Evolutionary conservation across 192 early-diverging fungal genomes (phyloP), one percentile per base, ranked within the genome.

Genomic region (Coemansia sp.): DNA sequence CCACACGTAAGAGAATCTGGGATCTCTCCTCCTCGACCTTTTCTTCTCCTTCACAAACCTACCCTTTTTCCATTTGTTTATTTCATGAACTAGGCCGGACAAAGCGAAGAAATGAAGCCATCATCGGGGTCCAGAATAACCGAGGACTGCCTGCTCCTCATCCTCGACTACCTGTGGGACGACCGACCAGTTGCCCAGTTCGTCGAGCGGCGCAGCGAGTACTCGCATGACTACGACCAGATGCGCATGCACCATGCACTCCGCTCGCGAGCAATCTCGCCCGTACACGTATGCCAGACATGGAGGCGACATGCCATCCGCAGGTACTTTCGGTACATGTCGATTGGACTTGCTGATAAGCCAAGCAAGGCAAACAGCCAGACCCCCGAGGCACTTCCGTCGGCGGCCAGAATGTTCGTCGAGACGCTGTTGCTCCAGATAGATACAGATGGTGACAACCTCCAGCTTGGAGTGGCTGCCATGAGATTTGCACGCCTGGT

Each of bases 221-320:
- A 56, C 15, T 61, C 66, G 4, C 45, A 32, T 14, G 70, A 66
- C 56, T 75, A 81, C 49, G 78, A 81, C 73, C 78, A 81, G n/a
- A 59, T 59, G 9, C 70, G 50, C 35, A 54, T 73, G 20, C 73
- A 81, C 40, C 65, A 38, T 11, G 19, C 25, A 0, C 70, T 75
- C 13, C 42, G 60, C 9, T 53, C 65, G 1, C 78, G 73, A 19
- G 25, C 40, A 36, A 65, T 69, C 15, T 48, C 70, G 0, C 70
- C 73, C 1, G 9, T 81, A 9, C 73, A 75, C 22, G 73, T 81
- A 14, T 81, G 78, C 40, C 62, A 58, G 9, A 29, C 49, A 0
- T 81, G 78, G 78, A 65, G 78, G 7, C 38, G 20, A 2, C 17
- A 58, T 19, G 36, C 59, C 20, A 29, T 66, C 29, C 60, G 29